Percentiles rank a stretch among this genome's conserved stretches.
Evolutionary conservation across 768 basidiomycete genomes (phyloP).

Genomic region (Leccinellum rugosiceps): DNA sequence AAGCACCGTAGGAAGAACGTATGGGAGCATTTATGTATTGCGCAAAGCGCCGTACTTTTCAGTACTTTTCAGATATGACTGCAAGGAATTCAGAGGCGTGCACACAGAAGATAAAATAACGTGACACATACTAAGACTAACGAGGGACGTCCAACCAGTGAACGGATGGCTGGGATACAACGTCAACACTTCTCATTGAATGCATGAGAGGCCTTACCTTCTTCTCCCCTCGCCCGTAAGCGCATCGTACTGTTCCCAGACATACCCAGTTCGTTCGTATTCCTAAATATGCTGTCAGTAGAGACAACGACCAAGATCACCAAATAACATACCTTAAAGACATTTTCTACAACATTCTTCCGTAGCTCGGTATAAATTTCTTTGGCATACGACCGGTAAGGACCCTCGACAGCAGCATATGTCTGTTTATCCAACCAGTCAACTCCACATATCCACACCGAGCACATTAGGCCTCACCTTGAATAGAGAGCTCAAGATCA

Average conservation of each 20-base stretch:
- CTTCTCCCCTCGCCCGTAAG: constrained; percentile 77
- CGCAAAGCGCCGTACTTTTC: constrained; percentile 7
- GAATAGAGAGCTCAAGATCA: constrained; percentile 75
- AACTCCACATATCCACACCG: background rate
- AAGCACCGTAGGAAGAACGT: background rate
- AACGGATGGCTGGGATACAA: constrained; percentile 74
- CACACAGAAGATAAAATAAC: background rate
- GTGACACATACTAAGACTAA: constrained; percentile 72
- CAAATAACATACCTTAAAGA: constrained; percentile 53
- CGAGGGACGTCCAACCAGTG: constrained; percentile 93
- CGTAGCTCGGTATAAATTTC: constrained; percentile 80
- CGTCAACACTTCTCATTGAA: constrained; percentile 4
- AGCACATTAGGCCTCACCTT: constrained; percentile 44
- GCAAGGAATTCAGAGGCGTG: constrained; percentile 7
- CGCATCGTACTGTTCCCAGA: constrained; percentile 97
- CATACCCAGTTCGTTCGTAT: constrained; percentile 89
- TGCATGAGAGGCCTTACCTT: constrained; percentile 53
- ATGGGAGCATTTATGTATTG: background rate
- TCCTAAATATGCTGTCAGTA: constrained; percentile 48
- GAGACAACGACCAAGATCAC: background rate
- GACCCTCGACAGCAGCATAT: constrained; percentile 78
- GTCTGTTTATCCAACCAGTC: constrained; percentile 43
- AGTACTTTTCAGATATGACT: constrained; percentile 74
- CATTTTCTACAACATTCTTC: constrained; percentile 81
- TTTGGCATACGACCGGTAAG: constrained; percentile 69